A percentile compares a stretch with the other conserved stretches of the same genome.
These are phyloP conservation scores for Aspergillus incahuasiensis DNA, from an alignment of 495 filamentous ascomycete species.

Conservation along the genomic window DNA sequence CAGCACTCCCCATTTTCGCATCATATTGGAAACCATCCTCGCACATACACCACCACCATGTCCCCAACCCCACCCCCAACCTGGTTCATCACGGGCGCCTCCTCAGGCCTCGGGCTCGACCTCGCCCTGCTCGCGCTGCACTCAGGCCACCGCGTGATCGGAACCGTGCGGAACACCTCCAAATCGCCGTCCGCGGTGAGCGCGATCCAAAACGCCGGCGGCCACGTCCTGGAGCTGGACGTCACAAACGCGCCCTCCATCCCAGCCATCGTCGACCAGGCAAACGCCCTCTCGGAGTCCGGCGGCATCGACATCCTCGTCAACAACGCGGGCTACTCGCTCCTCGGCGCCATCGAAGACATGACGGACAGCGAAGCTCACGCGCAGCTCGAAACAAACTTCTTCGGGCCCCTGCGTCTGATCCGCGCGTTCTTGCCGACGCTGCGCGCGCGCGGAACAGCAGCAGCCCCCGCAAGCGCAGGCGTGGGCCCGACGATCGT, in stretches of 20 bases:
- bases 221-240: slow-evolving; percentile 9
- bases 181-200: slow-evolving; percentile 26
- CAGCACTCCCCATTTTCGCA: too few species aligned
- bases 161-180: slow-evolving; percentile 42
- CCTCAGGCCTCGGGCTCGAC: slow-evolving; percentile 45
- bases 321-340: slow-evolving; percentile 7
- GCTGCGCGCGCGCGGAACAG: slow-evolving; percentile 37
- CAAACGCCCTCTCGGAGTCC: background rate
- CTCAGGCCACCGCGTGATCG: slow-evolving; percentile 48
- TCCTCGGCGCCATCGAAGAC: slow-evolving; percentile 6
- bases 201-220: slow-evolving; percentile 12
- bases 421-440: slow-evolving; percentile 45
- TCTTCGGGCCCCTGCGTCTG: slow-evolving; percentile 46
- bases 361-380: slow-evolving; percentile 18
- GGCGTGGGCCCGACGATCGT: slow-evolving; percentile 41
- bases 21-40: too few species aligned
- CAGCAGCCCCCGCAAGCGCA: too few species aligned
- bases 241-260: slow-evolving; percentile 7
- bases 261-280: background rate
- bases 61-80: background rate
- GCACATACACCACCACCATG: background rate
- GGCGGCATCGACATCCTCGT: slow-evolving; percentile 7
- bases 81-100: slow-evolving; percentile 51
- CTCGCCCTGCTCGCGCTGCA: slow-evolving; percentile 41
- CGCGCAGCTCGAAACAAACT: slow-evolving; percentile 33